These are phyloP conservation scores for Bothriochloa decipiens DNA, from an alignment of 176 grass and related monocot genomes.

Conservation along the genomic window DNA sequence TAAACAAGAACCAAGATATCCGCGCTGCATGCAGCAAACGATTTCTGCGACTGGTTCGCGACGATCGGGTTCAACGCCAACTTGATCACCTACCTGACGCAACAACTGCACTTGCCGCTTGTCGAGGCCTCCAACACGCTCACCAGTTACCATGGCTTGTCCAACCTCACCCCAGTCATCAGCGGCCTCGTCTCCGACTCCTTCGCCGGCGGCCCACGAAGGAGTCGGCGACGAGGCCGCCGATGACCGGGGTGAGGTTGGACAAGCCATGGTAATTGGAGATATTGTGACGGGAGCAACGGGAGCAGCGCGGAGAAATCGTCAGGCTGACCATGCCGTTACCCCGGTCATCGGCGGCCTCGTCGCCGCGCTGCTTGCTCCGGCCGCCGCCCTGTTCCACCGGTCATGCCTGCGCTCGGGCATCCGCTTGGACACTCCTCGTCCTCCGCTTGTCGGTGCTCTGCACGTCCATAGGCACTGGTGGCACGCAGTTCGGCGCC, in stretches of 20 bases:
- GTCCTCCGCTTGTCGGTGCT: conserved; percentile 58
- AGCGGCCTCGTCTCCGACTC: conserved; percentile 73
- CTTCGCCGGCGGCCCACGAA: conserved; percentile 65
- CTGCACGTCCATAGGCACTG: conserved; percentile 60
- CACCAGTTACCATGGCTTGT: conserved; percentile 63
- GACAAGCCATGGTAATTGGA: conserved; percentile 66
- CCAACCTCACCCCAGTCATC: conserved; percentile 68
- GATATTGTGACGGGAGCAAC: too few species aligned
- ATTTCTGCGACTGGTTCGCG: conserved; percentile 57
- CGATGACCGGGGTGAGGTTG: conserved; percentile 69
- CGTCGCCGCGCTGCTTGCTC: conserved; percentile 61
- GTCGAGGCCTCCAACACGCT: conserved; percentile 79
- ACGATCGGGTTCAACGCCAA: conserved; percentile 61
- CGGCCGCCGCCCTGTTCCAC: conserved; percentile 34
- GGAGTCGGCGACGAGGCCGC: conserved; percentile 71
- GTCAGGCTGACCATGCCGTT: too few species aligned
- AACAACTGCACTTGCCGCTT: conserved; percentile 65
- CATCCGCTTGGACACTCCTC: conserved; percentile 41
- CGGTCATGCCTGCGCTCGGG: not conserved
- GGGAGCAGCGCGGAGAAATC: too few species aligned
- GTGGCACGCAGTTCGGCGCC: conserved; percentile 67
- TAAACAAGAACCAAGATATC: too few species aligned
- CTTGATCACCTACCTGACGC: conserved; percentile 66
- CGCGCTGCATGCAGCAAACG: conserved; percentile 45
- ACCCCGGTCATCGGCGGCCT: conserved; percentile 74